phyloP scores from a whole-genome alignment of 257 asterid species.

The Verbascum thapsus region DNA sequence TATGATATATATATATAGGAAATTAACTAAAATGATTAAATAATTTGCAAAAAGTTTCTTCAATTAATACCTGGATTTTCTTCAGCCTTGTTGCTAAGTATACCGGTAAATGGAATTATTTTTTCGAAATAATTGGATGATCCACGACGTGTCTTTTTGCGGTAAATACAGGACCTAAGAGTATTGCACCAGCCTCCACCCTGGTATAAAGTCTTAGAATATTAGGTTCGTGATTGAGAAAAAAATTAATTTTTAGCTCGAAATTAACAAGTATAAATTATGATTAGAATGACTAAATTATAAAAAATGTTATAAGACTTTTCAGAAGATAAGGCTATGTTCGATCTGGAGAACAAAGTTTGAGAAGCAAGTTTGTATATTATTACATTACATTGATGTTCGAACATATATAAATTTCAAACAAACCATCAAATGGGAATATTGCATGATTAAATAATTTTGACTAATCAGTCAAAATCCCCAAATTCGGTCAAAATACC shows the following conservation, averaged over 20 bases:
- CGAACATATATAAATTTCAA: background rate
- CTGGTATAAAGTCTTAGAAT: slow-evolving; percentile 47
- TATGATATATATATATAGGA: too few relatives aligned
- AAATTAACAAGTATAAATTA: background rate
- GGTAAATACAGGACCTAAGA: slow-evolving; percentile 68
- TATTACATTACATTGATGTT: background rate
- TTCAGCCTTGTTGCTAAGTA: slow-evolving; percentile 83
- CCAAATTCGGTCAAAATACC: too few relatives aligned
- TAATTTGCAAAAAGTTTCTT: slow-evolving; percentile 1
- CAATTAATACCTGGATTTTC: slow-evolving; percentile 78
- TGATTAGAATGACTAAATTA: background rate
- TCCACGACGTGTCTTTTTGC: slow-evolving; percentile 82
- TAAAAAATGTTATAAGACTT: too few relatives aligned
- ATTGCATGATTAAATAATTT: too few relatives aligned
- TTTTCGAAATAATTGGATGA: slow-evolving; percentile 78
- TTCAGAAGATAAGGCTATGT: too few relatives aligned
- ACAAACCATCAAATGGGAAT: too few relatives aligned
- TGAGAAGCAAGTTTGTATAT: background rate
- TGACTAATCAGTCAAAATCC: too few relatives aligned
- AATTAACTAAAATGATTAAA: background rate
- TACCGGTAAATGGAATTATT: slow-evolving; percentile 68
- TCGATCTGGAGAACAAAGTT: background rate
- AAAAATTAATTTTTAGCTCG: background rate
- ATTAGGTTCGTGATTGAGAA: background rate
- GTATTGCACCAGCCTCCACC: slow-evolving; percentile 99